A percentile compares a stretch with the other conserved stretches of the same genome.
phyloP scores from a whole-genome alignment of 345 rosid species.

The Sonneratia caseolaris region DNA sequence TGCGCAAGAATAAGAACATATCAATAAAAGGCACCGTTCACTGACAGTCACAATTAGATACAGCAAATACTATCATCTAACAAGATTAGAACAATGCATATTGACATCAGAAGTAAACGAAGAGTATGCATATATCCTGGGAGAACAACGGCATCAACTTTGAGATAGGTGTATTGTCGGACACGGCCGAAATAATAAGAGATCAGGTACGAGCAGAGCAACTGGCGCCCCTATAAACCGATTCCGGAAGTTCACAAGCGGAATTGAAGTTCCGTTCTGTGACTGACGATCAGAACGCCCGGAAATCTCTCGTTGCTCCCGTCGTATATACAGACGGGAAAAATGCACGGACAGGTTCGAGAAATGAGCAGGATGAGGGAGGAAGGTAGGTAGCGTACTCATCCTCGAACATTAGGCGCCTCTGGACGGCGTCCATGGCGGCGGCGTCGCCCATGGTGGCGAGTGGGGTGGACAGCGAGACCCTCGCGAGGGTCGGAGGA shows the following conservation, averaged over 20 bases:
- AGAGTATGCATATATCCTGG: too few relatives aligned
- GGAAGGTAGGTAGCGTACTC: constrained; percentile 27
- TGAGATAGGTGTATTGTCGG: background rate
- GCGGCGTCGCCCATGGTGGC: constrained; percentile 36
- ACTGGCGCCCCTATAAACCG: background rate
- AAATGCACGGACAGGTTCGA: background rate
- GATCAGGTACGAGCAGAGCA: background rate
- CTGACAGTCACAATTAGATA: background rate
- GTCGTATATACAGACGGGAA: background rate
- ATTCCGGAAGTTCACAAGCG: background rate
- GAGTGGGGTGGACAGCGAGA: background rate
- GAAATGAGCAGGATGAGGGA: background rate
- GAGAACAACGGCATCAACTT: background rate
- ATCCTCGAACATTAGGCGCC: constrained; percentile 98
- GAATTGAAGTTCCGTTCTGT: background rate
- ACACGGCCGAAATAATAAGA: background rate
- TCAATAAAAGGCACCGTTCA: background rate
- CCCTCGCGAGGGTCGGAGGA: background rate
- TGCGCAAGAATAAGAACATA: constrained; percentile 18
- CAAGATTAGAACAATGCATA: background rate
- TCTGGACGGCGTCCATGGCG: constrained; percentile 95
- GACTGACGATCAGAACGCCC: background rate
- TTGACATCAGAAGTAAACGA: too few relatives aligned
- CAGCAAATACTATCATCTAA: background rate
- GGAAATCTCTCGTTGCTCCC: background rate